phyloP scores from a whole-genome alignment of 805 yeast species.

The Yamadazyma phyllophila region DNA sequence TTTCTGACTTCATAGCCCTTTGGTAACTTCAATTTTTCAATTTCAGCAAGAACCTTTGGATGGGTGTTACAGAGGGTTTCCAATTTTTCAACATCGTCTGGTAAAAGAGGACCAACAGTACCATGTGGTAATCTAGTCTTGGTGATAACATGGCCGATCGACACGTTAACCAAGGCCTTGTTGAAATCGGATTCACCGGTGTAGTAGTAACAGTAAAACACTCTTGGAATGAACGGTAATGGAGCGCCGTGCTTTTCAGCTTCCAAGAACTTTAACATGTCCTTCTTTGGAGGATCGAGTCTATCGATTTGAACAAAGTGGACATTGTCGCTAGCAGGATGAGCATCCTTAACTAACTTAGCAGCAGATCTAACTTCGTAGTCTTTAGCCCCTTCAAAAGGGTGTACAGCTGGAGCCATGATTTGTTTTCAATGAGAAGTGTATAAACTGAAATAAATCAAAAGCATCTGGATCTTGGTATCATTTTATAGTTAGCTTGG shows the following conservation, averaged over 20 bases:
- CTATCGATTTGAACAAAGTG: constrained; percentile 68
- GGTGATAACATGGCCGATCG: constrained; percentile 60
- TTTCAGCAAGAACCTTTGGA: constrained; percentile 60
- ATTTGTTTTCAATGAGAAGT: not conserved
- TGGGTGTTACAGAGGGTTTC: constrained; percentile 52
- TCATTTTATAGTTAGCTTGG: not conserved
- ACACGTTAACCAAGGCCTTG: constrained; percentile 70
- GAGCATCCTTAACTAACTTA: constrained; percentile 58
- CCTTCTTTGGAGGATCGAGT: constrained; percentile 76
- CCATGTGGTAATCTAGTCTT: constrained; percentile 57
- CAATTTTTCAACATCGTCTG: constrained; percentile 56
- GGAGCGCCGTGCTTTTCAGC: constrained; percentile 53
- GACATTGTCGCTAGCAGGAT: constrained; percentile 50
- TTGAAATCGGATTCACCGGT: constrained; percentile 51
- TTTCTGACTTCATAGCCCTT: constrained; percentile 50
- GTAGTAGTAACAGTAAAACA: constrained; percentile 67
- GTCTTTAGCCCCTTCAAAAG: constrained; percentile 59
- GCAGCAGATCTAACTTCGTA: constrained; percentile 56
- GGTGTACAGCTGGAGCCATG: constrained; percentile 36
- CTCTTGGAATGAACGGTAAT: constrained; percentile 63
- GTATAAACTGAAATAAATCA: not conserved
- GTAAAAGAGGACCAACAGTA: constrained; percentile 67
- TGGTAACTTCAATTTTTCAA: constrained; percentile 66
- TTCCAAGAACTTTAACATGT: constrained; percentile 63
- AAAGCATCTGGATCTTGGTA: not conserved